Conservation (phyloP, 1,284 basidiomycete genomes). For the Fomitopsis schrenkii region DNA sequence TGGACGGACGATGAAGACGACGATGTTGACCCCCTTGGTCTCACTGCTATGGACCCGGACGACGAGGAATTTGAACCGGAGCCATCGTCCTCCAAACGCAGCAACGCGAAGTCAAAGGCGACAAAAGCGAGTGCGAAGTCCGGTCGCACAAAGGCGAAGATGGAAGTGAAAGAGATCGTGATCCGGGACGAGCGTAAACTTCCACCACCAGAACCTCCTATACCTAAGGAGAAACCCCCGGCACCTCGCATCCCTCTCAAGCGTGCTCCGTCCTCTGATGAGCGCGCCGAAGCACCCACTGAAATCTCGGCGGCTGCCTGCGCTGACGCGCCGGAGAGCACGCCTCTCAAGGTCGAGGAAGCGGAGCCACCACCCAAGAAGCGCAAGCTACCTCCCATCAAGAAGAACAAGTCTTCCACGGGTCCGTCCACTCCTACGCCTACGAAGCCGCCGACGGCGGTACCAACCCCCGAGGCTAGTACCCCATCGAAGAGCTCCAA, state of each 20-base stretch:
- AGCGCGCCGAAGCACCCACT: background rate
- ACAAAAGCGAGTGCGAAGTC: conserved; percentile 20
- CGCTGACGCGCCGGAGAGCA: background rate
- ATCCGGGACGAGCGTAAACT: conserved; percentile 40
- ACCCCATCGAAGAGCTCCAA: conserved; percentile 15
- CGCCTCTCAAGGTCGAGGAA: conserved; percentile 8
- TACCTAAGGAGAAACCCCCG: conserved; percentile 4
- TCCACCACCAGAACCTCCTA: conserved; percentile 8
- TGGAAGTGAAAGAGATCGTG: conserved; percentile 29
- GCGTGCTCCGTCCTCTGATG: conserved; percentile 1
- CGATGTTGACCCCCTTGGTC: background rate
- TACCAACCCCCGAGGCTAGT: conserved; percentile 23
- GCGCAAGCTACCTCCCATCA: conserved; percentile 66
- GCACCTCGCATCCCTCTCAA: background rate
- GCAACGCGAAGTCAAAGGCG: conserved; percentile 9
- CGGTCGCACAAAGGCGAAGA: conserved; percentile 9
- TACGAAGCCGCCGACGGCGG: conserved; percentile 20
- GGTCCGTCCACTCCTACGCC: conserved; percentile 26
- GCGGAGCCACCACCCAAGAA: conserved; percentile 40
- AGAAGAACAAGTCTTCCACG: conserved; percentile 55
- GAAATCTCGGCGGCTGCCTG: background rate
- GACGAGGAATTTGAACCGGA: conserved; percentile 22
- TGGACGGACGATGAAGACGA: conserved; percentile 23
- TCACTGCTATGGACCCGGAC: conserved; percentile 15
- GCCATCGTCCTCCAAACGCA: conserved; percentile 11